Conservation (phyloP, 208 protist genomes). For the Leptomonas pyrrhocoris region DNA sequence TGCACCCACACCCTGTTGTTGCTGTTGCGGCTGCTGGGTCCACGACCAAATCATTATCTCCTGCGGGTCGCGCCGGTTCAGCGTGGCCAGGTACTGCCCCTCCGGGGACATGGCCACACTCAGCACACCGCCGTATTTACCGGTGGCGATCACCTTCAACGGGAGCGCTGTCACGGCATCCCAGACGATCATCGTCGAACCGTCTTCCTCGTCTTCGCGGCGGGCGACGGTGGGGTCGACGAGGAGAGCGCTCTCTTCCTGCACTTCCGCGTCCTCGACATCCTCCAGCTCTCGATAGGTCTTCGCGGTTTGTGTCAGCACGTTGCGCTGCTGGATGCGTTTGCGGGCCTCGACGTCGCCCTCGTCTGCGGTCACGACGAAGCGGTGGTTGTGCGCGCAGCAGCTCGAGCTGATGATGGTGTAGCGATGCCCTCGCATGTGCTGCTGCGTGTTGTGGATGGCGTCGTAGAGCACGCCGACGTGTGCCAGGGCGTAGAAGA, state of each 20-base stretch:
- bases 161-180: conserved; percentile 86
- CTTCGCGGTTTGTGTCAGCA: conserved; percentile 18
- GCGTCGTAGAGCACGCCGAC: conserved; percentile 93
- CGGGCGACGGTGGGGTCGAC: conserved; percentile 56
- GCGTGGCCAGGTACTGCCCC: conserved; percentile 86
- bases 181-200: conserved; percentile 94
- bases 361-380: conserved; percentile 92
- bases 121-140: conserved; percentile 83
- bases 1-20: conserved; percentile 6
- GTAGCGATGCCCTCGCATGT: conserved; percentile 92
- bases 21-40: conserved; percentile 38
- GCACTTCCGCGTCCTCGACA: conserved; percentile 23
- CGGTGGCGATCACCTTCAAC: conserved; percentile 78
- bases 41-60: conserved; percentile 93
- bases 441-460: conserved; percentile 81
- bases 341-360: conserved; percentile 55
- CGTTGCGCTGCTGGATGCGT: conserved; percentile 21
- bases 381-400: conserved; percentile 84
- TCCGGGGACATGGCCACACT: conserved; percentile 91
- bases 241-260: conserved; percentile 47
- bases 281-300: conserved; percentile 8
- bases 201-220: conserved; percentile 76
- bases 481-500: conserved; percentile 94
- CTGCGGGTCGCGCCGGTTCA: conserved; percentile 85
- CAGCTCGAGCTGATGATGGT: conserved; percentile 74